A percentile compares a stretch with the other conserved stretches of the same genome.
phyloP scores from a whole-genome alignment of 2,329 filamentous ascomycete genomes.

The Fusarium ramigenum region DNA sequence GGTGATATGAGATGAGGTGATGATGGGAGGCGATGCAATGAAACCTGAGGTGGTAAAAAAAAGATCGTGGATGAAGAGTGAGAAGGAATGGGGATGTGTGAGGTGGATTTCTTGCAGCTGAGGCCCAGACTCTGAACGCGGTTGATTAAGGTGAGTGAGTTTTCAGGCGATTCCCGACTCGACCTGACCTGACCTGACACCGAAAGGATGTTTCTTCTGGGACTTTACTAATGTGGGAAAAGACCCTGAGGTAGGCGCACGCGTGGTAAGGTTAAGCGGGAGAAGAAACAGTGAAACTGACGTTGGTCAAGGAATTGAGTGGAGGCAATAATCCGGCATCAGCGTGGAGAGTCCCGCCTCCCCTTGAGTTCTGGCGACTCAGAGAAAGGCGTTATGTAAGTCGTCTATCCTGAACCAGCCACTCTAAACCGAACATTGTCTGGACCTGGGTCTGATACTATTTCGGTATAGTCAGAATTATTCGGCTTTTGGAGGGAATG shows the following conservation, averaged over 20 bases:
- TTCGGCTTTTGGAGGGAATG: constrained; percentile 3
- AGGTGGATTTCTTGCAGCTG: background rate
- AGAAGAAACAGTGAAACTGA: background rate
- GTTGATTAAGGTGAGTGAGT: constrained; percentile 1
- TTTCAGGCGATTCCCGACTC: background rate
- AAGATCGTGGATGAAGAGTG: background rate
- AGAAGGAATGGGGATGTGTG: background rate
- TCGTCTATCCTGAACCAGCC: constrained; percentile 10
- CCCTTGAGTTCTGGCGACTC: constrained; percentile 23
- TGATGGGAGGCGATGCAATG: background rate
- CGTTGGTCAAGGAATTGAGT: constrained; percentile 11
- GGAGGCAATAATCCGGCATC: constrained; percentile 7
- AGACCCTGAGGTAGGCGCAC: background rate
- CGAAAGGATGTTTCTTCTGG: background rate
- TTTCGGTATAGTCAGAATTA: constrained; percentile 19
- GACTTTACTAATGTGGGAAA: background rate
- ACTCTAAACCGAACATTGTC: constrained; percentile 23
- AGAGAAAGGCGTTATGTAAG: constrained; percentile 36
- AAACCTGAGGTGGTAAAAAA: background rate
- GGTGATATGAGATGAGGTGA: constrained; percentile 12
- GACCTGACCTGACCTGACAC: background rate
- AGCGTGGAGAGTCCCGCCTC: constrained; percentile 29
- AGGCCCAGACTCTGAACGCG: background rate
- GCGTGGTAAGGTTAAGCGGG: constrained; percentile 11
- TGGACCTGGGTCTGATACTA: constrained; percentile 1